These are phyloP conservation scores for Solanum bulbocastanum DNA, from an alignment of 257 asterid species.

Conservation along the genomic window DNA sequence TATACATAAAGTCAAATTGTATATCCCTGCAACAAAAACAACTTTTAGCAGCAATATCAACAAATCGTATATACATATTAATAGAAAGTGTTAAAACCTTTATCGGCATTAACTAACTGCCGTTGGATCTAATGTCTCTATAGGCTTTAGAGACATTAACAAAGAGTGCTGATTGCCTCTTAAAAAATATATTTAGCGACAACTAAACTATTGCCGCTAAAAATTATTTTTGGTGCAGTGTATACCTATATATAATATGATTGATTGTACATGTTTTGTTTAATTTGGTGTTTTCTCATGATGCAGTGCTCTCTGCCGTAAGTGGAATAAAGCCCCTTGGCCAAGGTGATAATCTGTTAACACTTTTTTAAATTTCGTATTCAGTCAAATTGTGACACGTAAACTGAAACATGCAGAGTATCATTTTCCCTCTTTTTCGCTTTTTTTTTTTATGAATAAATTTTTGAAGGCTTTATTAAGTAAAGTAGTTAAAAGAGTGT, in stretches of 20 bases:
- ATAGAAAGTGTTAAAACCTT: no score
- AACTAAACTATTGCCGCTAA: neutral
- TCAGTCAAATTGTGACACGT: rapidly evolving
- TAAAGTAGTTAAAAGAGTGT: neutral
- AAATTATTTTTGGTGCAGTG: neutral
- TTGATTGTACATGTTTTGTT: neutral
- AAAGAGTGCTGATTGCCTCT: neutral
- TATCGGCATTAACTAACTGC: no score
- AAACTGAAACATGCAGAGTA: rapidly evolving
- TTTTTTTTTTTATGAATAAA: neutral
- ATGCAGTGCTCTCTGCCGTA: slow-evolving; percentile 63
- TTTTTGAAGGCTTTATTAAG: neutral
- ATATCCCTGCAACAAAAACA: neutral
- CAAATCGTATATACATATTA: no score
- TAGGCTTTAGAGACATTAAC: rapidly evolving
- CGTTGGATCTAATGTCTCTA: neutral
- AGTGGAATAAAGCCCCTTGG: slow-evolving; percentile 39
- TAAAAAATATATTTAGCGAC: no score
- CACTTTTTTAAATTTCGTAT: neutral
- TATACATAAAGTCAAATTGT: neutral
- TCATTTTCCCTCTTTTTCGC: rapidly evolving
- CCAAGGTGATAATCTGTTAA: neutral
- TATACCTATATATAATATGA: neutral
- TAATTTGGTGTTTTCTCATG: neutral
- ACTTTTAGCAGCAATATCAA: no score